Evolutionary conservation across 352 stramenopile genomes (phyloP).

Genomic region (Globisporangium solare): DNA sequence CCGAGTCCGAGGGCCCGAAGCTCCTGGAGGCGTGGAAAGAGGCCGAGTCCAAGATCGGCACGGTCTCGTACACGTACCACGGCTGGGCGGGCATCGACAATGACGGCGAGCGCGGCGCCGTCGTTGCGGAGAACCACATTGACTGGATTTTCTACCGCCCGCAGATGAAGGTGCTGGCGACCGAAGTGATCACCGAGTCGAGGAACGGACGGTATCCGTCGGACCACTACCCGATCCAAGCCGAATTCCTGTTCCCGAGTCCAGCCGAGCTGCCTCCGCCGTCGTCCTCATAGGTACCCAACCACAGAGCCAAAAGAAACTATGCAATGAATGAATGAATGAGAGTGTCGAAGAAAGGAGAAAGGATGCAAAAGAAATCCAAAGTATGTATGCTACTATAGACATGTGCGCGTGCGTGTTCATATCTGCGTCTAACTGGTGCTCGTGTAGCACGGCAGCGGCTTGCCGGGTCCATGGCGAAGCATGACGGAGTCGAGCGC

Average conservation of each 20-base stretch:
- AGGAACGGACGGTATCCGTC: slow-evolving; percentile 79
- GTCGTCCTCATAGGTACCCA: background rate
- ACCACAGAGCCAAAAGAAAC: too few relatives aligned
- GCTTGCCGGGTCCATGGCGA: slow-evolving; percentile 47
- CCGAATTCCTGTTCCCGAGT: slow-evolving; percentile 73
- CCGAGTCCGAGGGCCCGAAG: slow-evolving; percentile 43
- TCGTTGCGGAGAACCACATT: slow-evolving; percentile 78
- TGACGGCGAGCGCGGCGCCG: slow-evolving; percentile 60
- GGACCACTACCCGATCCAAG: slow-evolving; percentile 85
- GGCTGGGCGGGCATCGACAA: slow-evolving; percentile 84
- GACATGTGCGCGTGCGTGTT: slow-evolving; percentile 2
- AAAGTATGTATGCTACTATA: background rate
- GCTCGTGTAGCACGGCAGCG: slow-evolving; percentile 36
- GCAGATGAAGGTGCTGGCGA: slow-evolving; percentile 66
- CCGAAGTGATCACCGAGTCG: slow-evolving; percentile 80
- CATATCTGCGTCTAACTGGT: slow-evolving; percentile 30
- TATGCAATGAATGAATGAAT: too few relatives aligned
- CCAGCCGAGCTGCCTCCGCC: slow-evolving; percentile 47
- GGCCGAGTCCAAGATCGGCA: slow-evolving; percentile 59
- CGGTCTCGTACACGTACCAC: slow-evolving; percentile 85
- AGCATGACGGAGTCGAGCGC: slow-evolving; percentile 82
- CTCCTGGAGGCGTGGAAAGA: slow-evolving; percentile 62
- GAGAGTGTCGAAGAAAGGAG: too few relatives aligned
- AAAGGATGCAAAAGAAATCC: too few relatives aligned
- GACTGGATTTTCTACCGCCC: slow-evolving; percentile 88